phyloP scores from a whole-genome alignment of 495 filamentous ascomycete genomes.

The Achaetomiella virescens region DNA sequence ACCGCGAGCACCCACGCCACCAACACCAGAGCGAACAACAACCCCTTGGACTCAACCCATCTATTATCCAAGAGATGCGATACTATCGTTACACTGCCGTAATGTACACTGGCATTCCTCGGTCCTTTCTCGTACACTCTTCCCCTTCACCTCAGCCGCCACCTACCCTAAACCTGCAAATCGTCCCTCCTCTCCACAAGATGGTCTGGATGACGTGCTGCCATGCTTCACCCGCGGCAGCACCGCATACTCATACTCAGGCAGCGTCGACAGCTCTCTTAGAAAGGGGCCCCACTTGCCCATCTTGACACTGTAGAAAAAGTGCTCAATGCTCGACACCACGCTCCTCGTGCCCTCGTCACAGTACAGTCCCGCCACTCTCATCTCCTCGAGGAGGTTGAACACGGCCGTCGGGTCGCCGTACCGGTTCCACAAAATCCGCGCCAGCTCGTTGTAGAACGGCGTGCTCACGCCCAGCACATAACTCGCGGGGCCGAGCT shows the following conservation, averaged over 20 bases:
- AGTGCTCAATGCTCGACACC: conserved; percentile 31
- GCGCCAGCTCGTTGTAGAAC: conserved; percentile 69
- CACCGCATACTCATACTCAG: conserved; percentile 32
- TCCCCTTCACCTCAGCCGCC: not conserved
- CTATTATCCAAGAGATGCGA: not conserved
- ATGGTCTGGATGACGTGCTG: conserved; percentile 12
- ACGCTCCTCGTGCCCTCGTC: conserved; percentile 51
- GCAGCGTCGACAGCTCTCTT: conserved; percentile 31
- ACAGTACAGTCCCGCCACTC: conserved; percentile 57
- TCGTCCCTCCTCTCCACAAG: conserved; percentile 15
- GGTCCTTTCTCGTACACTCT: not conserved
- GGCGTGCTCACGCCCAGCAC: conserved; percentile 65
- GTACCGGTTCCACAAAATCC: conserved; percentile 57
- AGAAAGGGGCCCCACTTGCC: conserved; percentile 28
- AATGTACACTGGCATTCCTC: not conserved
- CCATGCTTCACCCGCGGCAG: conserved; percentile 19
- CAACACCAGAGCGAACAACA: not conserved
- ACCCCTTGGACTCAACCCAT: not conserved
- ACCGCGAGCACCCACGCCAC: not conserved
- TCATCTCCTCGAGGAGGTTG: conserved; percentile 70
- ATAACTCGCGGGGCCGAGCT: conserved; percentile 61
- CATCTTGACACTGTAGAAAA: conserved; percentile 2
- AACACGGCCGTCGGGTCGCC: conserved; percentile 56
- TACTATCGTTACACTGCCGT: conserved; percentile 8
- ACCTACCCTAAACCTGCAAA: not conserved